A percentile compares a stretch with the other conserved stretches of the same genome.
phyloP scores from a whole-genome alignment of 306 rosid species.

The Fagus crenata region DNA sequence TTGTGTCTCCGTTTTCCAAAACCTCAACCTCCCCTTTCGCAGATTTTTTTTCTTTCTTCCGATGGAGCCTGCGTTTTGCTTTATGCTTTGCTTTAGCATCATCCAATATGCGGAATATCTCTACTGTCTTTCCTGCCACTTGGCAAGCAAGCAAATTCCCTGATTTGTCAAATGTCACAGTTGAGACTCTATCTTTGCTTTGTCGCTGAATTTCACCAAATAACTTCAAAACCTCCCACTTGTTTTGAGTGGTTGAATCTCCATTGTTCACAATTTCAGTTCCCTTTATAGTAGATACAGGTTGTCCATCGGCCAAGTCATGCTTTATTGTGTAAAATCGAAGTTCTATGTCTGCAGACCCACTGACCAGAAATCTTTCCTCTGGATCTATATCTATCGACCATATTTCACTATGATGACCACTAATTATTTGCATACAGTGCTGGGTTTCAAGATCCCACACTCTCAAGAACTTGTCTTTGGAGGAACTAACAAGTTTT shows the following conservation, averaged over 20 bases:
- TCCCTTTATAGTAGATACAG: conserved; percentile 33
- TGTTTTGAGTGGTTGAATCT: conserved; percentile 46
- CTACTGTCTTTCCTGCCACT: conserved; percentile 83
- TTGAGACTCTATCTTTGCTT: conserved; percentile 84
- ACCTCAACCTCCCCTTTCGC: conserved; percentile 45
- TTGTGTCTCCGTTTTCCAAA: conserved; percentile 45
- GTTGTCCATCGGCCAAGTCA: conserved; percentile 47
- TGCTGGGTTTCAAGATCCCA: conserved; percentile 99
- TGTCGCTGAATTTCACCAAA: conserved; percentile 88
- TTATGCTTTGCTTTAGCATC: conserved; percentile 76
- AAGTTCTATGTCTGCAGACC: conserved; percentile 88
- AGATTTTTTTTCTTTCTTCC: conserved; percentile 83
- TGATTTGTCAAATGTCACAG: conserved; percentile 70
- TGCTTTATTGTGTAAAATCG: conserved; percentile 67
- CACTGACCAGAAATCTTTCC: conserved; percentile 77
- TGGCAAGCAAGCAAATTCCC: conserved; percentile 91
- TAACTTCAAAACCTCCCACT: conserved; percentile 72
- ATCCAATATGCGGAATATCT: conserved; percentile 77
- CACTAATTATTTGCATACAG: conserved; percentile 90
- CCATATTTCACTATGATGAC: conserved; percentile 97
- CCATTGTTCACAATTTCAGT: conserved; percentile 31
- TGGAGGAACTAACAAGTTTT: conserved; percentile 82
- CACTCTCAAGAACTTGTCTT: conserved; percentile 91
- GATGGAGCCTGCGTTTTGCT: conserved; percentile 80
- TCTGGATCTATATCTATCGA: conserved; percentile 70